Percentiles rank a stretch among this genome's conserved stretches.
phyloP scores from a whole-genome alignment of 1,139 yeast species.

The Zygoascus sp. region DNA sequence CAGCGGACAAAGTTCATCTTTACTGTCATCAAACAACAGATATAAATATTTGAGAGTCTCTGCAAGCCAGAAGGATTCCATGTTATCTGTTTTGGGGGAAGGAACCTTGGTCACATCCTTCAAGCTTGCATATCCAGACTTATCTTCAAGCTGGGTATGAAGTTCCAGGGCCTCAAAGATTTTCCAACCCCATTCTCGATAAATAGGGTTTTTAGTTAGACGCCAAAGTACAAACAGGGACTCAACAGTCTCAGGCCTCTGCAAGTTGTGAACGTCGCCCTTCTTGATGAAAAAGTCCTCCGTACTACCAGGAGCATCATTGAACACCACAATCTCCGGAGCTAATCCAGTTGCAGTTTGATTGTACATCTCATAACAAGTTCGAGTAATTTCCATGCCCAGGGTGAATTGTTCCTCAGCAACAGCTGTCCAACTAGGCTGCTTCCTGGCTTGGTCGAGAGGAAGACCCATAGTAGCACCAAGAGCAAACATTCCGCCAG shows the following conservation, averaged over 20 bases:
- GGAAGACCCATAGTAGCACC: conserved; percentile 81
- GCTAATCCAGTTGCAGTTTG: conserved; percentile 69
- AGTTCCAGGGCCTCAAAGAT: conserved; percentile 68
- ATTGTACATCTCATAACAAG: conserved; percentile 83
- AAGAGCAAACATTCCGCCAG: conserved; percentile 83
- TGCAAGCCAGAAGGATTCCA: conserved; percentile 93
- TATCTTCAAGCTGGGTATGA: conserved; percentile 50
- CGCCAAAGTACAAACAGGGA: conserved; percentile 77
- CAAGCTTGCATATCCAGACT: conserved; percentile 65
- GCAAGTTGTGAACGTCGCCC: conserved; percentile 74
- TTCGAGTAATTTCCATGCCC: conserved; percentile 70
- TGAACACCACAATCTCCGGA: conserved; percentile 86
- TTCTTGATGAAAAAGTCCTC: conserved; percentile 67
- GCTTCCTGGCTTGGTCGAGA: conserved; percentile 46
- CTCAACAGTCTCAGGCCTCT: conserved; percentile 93
- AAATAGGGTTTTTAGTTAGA: conserved; percentile 73
- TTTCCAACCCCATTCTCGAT: conserved; percentile 88
- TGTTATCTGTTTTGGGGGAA: conserved; percentile 59
- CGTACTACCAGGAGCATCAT: conserved; percentile 39
- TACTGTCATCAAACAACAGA: conserved; percentile 69
- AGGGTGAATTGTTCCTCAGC: conserved; percentile 58
- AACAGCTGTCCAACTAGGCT: conserved; percentile 41
- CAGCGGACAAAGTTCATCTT: conserved; percentile 50
- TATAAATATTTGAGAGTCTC: conserved; percentile 89
- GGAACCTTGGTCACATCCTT: conserved; percentile 54